phyloP scores from a whole-genome alignment of 2,329 filamentous ascomycete genomes.

The Ascosphaera pollenicola region DNA sequence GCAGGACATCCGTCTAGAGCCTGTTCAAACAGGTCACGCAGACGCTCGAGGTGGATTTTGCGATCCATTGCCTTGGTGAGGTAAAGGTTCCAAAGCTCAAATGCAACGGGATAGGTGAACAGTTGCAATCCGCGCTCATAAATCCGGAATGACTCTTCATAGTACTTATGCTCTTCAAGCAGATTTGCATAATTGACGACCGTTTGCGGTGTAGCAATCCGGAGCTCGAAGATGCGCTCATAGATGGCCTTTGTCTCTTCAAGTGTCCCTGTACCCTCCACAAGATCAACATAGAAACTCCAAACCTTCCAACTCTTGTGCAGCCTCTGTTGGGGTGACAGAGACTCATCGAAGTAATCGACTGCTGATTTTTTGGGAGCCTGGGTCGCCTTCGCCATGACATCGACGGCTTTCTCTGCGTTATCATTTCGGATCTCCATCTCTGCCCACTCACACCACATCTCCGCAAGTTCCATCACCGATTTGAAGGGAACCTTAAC shows the following conservation, averaged over 20 bases:
- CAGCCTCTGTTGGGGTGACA: constrained; percentile 85
- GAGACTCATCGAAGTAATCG: constrained; percentile 93
- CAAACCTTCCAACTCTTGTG: constrained; percentile 99
- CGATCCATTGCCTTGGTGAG: constrained; percentile 92
- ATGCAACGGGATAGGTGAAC: constrained; percentile 96
- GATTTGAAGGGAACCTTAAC: constrained; percentile 97
- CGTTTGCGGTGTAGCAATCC: constrained; percentile 92
- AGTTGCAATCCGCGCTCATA: constrained; percentile 91
- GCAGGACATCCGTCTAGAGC: constrained; percentile 85
- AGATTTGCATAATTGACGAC: constrained; percentile 97
- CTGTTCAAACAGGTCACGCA: constrained; percentile 92
- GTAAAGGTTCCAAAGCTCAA: constrained; percentile 97
- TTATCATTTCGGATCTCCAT: constrained; percentile 94
- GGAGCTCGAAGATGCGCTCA: constrained; percentile 91
- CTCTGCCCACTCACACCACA: constrained; percentile 98
- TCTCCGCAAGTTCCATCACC: constrained; percentile 87
- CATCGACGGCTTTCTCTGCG: constrained; percentile 78
- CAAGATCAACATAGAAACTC: constrained; percentile 97
- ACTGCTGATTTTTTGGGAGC: constrained; percentile 94
- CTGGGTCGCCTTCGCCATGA: constrained; percentile 94
- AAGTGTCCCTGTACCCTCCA: constrained; percentile 77
- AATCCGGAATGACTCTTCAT: constrained; percentile 92
- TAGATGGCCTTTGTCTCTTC: constrained; percentile 90
- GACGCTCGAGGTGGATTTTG: constrained; percentile 81
- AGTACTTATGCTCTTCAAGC: constrained; percentile 83